A percentile compares a stretch with the other conserved stretches of the same genome.
These are phyloP conservation scores for Sporothrix inflata DNA, from an alignment of 2,329 filamentous ascomycete species.

Conservation along the genomic window DNA sequence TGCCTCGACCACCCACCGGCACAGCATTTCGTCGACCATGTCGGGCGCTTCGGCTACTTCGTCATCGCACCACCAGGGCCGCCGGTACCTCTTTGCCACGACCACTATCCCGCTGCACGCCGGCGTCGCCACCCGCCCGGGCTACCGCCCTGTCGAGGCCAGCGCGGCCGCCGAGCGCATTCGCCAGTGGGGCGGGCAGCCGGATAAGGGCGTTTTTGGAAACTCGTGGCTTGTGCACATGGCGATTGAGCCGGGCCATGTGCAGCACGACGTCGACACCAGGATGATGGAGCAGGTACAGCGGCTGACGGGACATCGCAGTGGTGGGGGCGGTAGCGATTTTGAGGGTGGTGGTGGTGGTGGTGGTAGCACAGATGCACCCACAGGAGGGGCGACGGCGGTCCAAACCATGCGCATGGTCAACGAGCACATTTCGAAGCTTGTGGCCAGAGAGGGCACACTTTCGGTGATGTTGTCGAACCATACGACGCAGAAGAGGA, in stretches of 20 bases:
- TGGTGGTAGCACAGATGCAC: background rate
- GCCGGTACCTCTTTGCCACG: constrained; percentile 31
- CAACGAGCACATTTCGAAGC: constrained; percentile 28
- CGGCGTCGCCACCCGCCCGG: constrained; percentile 30
- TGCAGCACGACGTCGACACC: constrained; percentile 27
- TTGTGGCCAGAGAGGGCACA: constrained; percentile 23
- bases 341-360: background rate
- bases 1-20: background rate
- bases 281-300: constrained; percentile 28
- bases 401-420: constrained; percentile 27
- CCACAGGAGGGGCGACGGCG: background rate
- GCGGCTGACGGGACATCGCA: background rate
- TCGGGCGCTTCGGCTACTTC: background rate
- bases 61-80: constrained; percentile 24
- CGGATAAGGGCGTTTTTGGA: constrained; percentile 33
- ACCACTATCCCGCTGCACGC: constrained; percentile 32
- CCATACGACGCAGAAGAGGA: constrained; percentile 34
- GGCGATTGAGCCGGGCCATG: constrained; percentile 31
- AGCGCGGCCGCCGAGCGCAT: constrained; percentile 28
- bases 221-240: constrained; percentile 34
- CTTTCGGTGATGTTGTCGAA: constrained; percentile 35
- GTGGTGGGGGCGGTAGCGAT: background rate
- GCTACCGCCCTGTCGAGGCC: constrained; percentile 32
- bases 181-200: constrained; percentile 31
- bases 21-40: background rate